Base-by-base conservation (phyloP, 129 eudicot genomes). In the Pulicaria dysenterica region DNA sequence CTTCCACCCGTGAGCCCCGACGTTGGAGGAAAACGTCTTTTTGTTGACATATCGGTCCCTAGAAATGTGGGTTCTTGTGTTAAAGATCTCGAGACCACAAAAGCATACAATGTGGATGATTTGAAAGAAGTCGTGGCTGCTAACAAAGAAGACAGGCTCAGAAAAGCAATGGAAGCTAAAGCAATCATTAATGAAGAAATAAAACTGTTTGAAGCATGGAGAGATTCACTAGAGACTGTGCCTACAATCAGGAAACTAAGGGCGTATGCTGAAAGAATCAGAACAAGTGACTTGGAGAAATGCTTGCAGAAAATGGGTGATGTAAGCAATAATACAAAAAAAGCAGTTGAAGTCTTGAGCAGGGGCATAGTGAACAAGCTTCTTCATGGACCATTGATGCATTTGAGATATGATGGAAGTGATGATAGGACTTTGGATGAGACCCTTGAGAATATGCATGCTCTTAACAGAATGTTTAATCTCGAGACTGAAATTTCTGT, bases 71-170 rank as follows among this genome's bases (percentile, higher is more conserved):
- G 94, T 46, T 79, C 96, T 4, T 92, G 98, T 19, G 84, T 92
- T 13, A 81, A 82, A 11, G 96, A 87, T 37, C 84, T 92, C 6
- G 89, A 89, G 72, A 70, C 56, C 11, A 73, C 98, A 16, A 58
- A 75, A 7, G 98, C 87, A 1, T 92, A 89, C 83, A 91, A 91
- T 36, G 97, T 91, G 51, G 97, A 91, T 79, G 97, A 91, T 84
- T 69, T 91, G 47, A 88, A 87, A 85, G 96, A 92, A 75, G 98
- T 92, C 31, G 98, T 92, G 86, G 96, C 96, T 43, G 95, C 97
- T 15, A 91, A 91, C 72, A 82, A 79, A 64, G 97, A 91, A 73
- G 97, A 91, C 56, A 79, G 97, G 31, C 76, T 88, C 8, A 69
- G 92, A 14, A 91, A 91, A 80, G 95, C 97, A 34, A 80, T 80